Conservation (phyloP, 1,139 yeast genomes). For the Scheffersomyces insectosa region DNA sequence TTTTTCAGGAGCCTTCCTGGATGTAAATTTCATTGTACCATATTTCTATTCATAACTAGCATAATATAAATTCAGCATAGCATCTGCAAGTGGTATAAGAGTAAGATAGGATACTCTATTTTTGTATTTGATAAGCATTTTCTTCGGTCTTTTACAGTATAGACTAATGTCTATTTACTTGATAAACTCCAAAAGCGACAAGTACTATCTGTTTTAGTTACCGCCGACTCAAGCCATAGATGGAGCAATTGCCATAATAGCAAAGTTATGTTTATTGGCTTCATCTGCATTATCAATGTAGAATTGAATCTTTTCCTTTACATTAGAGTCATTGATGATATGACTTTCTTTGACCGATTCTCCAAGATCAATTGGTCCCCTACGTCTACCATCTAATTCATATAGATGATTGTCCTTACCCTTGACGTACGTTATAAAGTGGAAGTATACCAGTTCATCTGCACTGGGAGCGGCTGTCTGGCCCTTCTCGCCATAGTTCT, state of each 20-base stretch:
- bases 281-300: constrained; percentile 68
- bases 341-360: constrained; percentile 34
- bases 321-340: constrained; percentile 52
- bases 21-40: no score
- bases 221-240: constrained; percentile 30
- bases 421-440: constrained; percentile 75
- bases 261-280: constrained; percentile 59
- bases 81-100: no score
- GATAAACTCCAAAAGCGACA: no score
- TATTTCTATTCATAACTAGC: no score
- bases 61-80: no score
- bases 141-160: no score
- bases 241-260: constrained; percentile 69
- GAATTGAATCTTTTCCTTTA: constrained; percentile 58
- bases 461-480: constrained; percentile 80
- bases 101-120: no score
- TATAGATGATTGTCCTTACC: constrained; percentile 60
- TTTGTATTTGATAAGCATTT: no score
- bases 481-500: constrained; percentile 65
- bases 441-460: constrained; percentile 63
- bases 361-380: constrained; percentile 74
- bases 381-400: constrained; percentile 88
- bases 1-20: no score
- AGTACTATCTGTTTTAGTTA: no score
- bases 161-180: no score